Conservation (phyloP, 73 alveolate species). For the Tetrahymena elliotti region DNA sequence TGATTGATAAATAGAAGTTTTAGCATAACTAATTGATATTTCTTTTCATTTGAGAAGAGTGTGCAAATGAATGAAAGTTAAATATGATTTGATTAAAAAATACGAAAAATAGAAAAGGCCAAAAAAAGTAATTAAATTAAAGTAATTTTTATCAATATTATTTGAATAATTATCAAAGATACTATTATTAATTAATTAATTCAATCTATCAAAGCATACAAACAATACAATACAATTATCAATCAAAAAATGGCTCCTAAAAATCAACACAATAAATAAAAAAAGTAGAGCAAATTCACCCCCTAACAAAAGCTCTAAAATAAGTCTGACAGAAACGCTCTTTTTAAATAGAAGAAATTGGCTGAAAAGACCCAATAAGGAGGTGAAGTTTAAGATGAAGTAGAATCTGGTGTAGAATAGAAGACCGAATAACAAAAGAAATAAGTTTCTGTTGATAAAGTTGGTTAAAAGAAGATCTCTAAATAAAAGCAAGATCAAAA, state of each 20-base stretch:
- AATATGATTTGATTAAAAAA: background rate
- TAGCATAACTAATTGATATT: background rate
- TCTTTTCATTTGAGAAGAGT: background rate
- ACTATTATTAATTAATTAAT: background rate
- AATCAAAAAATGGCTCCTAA: background rate
- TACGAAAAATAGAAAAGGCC: slow-evolving; percentile 1
- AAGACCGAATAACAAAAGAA: background rate
- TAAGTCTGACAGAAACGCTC: background rate
- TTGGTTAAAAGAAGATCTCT: background rate
- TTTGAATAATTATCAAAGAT: background rate
- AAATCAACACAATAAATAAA: background rate
- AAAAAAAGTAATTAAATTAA: background rate
- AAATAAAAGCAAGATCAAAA: background rate
- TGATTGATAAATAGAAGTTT: background rate
- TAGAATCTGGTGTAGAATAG: background rate
- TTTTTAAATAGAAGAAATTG: background rate
- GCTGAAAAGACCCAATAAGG: background rate
- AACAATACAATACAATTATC: too few relatives aligned
- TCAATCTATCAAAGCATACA: too few relatives aligned
- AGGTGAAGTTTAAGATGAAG: background rate
- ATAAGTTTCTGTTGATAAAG: background rate
- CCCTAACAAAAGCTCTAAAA: background rate
- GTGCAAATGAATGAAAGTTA: background rate
- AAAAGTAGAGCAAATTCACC: background rate
- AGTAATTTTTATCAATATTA: background rate